Conservation (phyloP, 257 asterid species). For the Nicotiana undulata region DNA sequence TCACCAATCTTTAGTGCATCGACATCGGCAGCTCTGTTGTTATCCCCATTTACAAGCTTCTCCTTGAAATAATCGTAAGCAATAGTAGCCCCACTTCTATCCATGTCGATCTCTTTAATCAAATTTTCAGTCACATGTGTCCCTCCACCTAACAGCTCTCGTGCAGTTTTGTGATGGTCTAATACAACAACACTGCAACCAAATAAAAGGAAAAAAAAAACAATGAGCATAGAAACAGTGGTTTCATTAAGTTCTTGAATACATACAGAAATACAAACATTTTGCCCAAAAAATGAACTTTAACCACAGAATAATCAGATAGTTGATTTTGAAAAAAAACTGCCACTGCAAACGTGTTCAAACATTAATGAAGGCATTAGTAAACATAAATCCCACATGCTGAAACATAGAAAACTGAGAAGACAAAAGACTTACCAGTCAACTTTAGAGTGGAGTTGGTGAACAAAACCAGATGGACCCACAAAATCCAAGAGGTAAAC, state of each 20-base stretch:
- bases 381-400: neutral
- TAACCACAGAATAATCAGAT: neutral
- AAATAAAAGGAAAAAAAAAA: neutral
- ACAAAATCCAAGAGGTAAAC: conserved; percentile 89
- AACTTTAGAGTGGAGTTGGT: conserved; percentile 52
- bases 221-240: neutral
- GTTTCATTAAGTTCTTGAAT: neutral
- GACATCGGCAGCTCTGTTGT: conserved; percentile 10
- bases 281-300: neutral
- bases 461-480: conserved; percentile 77
- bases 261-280: neutral
- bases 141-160: conserved; percentile 52
- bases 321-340: no score
- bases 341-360: no score
- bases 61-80: conserved; percentile 83
- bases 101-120: conserved; percentile 65
- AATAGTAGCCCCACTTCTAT: conserved; percentile 91
- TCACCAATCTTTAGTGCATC: conserved; percentile 16
- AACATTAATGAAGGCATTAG: neutral
- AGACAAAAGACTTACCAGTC: conserved; percentile 26
- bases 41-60: conserved; percentile 38
- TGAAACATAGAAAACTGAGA: neutral
- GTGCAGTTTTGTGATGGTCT: conserved; percentile 94
- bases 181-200: conserved; percentile 57
- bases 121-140: conserved; percentile 44